phyloP scores from a whole-genome alignment of 1,284 basidiomycete genomes.

The Papiliotrema flavescens region DNA sequence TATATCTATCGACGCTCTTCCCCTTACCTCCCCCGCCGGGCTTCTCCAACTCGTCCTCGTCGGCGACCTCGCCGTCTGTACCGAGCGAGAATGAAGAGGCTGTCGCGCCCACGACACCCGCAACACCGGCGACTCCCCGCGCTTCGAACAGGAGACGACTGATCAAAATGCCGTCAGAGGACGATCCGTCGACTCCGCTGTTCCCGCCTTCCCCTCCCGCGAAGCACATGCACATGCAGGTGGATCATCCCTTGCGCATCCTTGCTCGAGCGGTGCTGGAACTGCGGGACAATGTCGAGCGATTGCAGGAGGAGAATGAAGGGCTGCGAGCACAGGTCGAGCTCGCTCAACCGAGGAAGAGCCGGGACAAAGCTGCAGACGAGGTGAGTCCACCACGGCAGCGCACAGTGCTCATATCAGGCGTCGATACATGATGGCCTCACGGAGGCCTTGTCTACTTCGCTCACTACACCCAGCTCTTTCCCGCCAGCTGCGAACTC shows the following conservation, averaged over 20 bases:
- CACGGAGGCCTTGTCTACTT: constrained; percentile 36
- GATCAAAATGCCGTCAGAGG: neutral
- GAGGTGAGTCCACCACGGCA: constrained; percentile 16
- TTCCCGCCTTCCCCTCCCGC: constrained; percentile 42
- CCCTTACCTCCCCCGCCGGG: neutral
- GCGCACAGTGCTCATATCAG: constrained; percentile 3
- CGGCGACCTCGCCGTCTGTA: neutral
- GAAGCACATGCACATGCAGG: neutral
- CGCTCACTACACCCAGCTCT: constrained; percentile 18
- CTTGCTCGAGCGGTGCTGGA: constrained; percentile 37
- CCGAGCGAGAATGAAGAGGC: neutral
- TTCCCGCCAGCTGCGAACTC: neutral
- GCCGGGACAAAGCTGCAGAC: constrained; percentile 13
- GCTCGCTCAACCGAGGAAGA: neutral
- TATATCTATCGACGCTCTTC: constrained; percentile 12
- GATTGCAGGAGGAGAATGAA: constrained; percentile 37
- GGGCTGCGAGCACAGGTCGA: constrained; percentile 9
- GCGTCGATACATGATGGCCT: constrained; percentile 34
- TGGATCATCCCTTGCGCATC: constrained; percentile 35
- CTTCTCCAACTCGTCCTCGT: neutral
- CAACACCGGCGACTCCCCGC: constrained; percentile 5
- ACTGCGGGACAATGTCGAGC: constrained; percentile 27
- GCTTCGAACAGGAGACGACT: neutral
- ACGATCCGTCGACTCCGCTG: constrained; percentile 14
- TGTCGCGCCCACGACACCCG: too few relatives aligned